Evolutionary conservation across 108 stramenopile genomes (phyloP).

Genomic region (Cyclostephanos invisitatus): DNA sequence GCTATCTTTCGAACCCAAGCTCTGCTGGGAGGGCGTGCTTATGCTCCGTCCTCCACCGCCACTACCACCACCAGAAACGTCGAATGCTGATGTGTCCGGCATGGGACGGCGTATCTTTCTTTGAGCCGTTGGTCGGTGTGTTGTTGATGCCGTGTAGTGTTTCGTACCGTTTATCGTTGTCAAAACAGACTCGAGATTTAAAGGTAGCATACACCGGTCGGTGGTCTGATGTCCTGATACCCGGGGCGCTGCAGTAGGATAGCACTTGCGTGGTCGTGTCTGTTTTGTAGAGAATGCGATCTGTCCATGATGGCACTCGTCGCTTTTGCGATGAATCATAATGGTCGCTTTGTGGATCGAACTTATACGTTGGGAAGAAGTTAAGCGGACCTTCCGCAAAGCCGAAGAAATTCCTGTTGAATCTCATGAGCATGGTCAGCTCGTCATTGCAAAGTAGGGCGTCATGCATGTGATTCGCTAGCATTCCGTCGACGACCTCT

Average conservation of each 20-base stretch:
- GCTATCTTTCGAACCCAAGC: conserved; percentile 43
- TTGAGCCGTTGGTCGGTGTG: conserved; percentile 31
- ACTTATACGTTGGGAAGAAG: conserved; percentile 97
- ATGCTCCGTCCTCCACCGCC: conserved; percentile 6
- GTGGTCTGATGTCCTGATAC: conserved; percentile 84
- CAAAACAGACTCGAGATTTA: conserved; percentile 51
- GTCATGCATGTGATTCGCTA: conserved; percentile 57
- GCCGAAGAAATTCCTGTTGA: conserved; percentile 76
- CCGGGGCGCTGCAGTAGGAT: conserved; percentile 62
- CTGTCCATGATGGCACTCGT: conserved; percentile 98
- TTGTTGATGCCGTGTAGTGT: conserved; percentile 21
- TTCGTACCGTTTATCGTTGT: neutral
- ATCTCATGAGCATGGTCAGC: conserved; percentile 51
- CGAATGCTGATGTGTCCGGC: conserved; percentile 84
- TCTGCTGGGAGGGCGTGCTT: conserved; percentile 41
- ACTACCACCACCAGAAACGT: conserved; percentile 17
- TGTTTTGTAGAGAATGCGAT: conserved; percentile 89
- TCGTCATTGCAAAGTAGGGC: conserved; percentile 70
- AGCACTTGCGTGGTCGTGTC: conserved; percentile 71
- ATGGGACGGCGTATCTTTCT: conserved; percentile 62
- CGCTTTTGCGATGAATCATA: conserved; percentile 57
- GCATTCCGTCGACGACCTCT: conserved; percentile 57
- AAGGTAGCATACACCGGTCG: conserved; percentile 94
- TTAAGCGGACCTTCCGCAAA: conserved; percentile 86
- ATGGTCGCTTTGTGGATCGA: conserved; percentile 58